Evolutionary conservation across 1,139 yeast species (phyloP).

Genomic region (Blastobotrys buckinghamii): DNA sequence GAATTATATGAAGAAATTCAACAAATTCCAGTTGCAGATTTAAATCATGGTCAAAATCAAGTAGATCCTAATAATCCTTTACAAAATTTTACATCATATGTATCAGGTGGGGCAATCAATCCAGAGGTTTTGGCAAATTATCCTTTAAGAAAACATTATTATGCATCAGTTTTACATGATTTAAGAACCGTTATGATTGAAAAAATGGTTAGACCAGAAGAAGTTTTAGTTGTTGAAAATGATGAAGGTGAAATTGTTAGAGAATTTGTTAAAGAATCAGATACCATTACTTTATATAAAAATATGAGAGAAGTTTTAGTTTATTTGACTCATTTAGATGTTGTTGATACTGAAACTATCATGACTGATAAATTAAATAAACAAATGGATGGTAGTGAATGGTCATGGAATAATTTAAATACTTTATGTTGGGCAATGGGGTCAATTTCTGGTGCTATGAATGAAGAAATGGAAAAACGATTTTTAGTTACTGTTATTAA

Average conservation of each 20-base stretch:
- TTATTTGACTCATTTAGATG: slow-evolving; percentile 91
- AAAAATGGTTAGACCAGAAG: slow-evolving; percentile 98
- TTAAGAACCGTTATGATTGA: slow-evolving; percentile 88
- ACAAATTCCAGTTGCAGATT: slow-evolving; percentile 62
- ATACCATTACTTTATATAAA: slow-evolving; percentile 90
- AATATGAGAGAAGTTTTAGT: slow-evolving; percentile 94
- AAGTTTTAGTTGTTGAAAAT: slow-evolving; percentile 90
- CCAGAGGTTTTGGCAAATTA: slow-evolving; percentile 70
- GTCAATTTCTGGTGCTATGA: slow-evolving; percentile 97
- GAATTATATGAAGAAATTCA: slow-evolving; percentile 83
- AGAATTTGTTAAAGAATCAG: slow-evolving; percentile 94
- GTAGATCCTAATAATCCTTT: slow-evolving; percentile 13
- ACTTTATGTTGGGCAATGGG: slow-evolving; percentile 99
- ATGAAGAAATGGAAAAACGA: slow-evolving; percentile 93
- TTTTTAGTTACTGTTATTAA: slow-evolving; percentile 89
- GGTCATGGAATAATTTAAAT: slow-evolving; percentile 99
- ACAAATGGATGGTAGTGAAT: slow-evolving; percentile 93
- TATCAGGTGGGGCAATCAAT: slow-evolving; percentile 73
- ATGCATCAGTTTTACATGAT: slow-evolving; percentile 67
- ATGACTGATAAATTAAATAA: slow-evolving; percentile 87
- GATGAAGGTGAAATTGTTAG: slow-evolving; percentile 99
- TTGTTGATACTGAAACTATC: slow-evolving; percentile 85
- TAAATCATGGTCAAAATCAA: slow-evolving; percentile 48
- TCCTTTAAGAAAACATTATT: slow-evolving; percentile 82
- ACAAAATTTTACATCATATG: slow-evolving; percentile 31